phyloP scores from a whole-genome alignment of 2,329 filamentous ascomycete genomes.

The Chrysoporthe puriensis region DNA sequence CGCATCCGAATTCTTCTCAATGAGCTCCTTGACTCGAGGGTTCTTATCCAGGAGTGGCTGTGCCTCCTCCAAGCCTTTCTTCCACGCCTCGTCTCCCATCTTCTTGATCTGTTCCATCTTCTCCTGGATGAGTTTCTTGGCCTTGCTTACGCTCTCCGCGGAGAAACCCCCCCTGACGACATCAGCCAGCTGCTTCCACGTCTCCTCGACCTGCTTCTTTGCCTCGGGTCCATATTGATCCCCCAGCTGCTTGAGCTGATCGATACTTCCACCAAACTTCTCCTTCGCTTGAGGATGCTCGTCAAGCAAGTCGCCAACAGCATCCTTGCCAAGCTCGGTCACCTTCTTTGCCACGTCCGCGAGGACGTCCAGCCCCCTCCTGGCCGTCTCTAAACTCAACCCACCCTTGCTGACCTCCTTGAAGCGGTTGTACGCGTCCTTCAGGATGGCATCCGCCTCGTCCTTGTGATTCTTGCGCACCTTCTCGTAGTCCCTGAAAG shows the following conservation, averaged over 20 bases:
- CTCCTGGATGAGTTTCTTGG: slow-evolving; percentile 67
- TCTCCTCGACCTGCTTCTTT: slow-evolving; percentile 75
- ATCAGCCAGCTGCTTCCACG: slow-evolving; percentile 68
- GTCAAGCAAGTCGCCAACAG: slow-evolving; percentile 66
- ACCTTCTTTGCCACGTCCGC: slow-evolving; percentile 64
- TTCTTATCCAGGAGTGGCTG: slow-evolving; percentile 77
- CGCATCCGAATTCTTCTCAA: slow-evolving; percentile 71
- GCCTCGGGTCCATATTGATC: slow-evolving; percentile 74
- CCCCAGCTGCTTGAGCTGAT: slow-evolving; percentile 70
- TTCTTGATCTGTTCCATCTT: slow-evolving; percentile 69
- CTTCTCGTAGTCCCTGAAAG: slow-evolving; percentile 72
- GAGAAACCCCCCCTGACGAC: slow-evolving; percentile 66
- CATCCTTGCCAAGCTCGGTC: slow-evolving; percentile 64
- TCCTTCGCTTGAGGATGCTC: slow-evolving; percentile 76
- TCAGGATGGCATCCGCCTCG: slow-evolving; percentile 71
- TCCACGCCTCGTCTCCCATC: slow-evolving; percentile 72
- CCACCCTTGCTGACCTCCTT: slow-evolving; percentile 63
- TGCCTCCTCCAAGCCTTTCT: slow-evolving; percentile 70
- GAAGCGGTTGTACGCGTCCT: slow-evolving; percentile 69
- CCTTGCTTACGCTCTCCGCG: slow-evolving; percentile 54
- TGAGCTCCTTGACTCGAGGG: slow-evolving; percentile 72
- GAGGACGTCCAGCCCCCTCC: slow-evolving; percentile 64
- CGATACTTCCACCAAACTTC: slow-evolving; percentile 68
- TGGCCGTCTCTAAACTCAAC: slow-evolving; percentile 64
- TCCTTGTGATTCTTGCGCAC: slow-evolving; percentile 69